Conservation (phyloP, 2,329 filamentous ascomycete species). For the Stagonosporopsis cucurbitacearum region DNA sequence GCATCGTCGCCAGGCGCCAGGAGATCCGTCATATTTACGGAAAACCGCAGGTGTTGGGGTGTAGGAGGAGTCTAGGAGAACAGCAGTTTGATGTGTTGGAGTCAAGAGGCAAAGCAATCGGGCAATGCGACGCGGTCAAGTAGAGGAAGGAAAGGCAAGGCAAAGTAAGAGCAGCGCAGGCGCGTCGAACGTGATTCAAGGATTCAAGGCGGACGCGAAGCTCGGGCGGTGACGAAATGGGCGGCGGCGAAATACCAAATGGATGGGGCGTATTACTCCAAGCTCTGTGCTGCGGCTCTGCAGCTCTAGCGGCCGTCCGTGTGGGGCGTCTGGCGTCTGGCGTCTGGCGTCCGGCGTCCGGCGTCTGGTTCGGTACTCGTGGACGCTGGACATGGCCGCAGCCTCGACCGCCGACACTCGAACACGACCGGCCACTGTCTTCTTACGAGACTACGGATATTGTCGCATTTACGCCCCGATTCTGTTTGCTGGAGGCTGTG, state of each 20-base stretch:
- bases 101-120: background rate
- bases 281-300: constrained; percentile 21
- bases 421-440: background rate
- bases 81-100: background rate
- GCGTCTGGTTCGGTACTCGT: background rate
- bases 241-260: background rate
- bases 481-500: background rate
- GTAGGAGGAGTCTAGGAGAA: background rate
- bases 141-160: too few relatives aligned
- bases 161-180: constrained; percentile 1
- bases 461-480: background rate
- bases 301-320: constrained; percentile 10
- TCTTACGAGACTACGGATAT: background rate
- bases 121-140: background rate
- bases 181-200: background rate
- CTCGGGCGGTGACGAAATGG: constrained; percentile 13
- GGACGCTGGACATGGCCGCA: constrained; percentile 3
- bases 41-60: background rate
- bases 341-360: background rate
- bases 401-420: background rate
- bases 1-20: constrained; percentile 12
- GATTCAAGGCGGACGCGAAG: constrained; percentile 9
- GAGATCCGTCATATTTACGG: constrained; percentile 30
- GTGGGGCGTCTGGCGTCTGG: constrained; percentile 1
- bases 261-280: background rate